phyloP scores from a whole-genome alignment of 2,329 filamentous ascomycete species.

The Pseudogymnoascus sp. region DNA sequence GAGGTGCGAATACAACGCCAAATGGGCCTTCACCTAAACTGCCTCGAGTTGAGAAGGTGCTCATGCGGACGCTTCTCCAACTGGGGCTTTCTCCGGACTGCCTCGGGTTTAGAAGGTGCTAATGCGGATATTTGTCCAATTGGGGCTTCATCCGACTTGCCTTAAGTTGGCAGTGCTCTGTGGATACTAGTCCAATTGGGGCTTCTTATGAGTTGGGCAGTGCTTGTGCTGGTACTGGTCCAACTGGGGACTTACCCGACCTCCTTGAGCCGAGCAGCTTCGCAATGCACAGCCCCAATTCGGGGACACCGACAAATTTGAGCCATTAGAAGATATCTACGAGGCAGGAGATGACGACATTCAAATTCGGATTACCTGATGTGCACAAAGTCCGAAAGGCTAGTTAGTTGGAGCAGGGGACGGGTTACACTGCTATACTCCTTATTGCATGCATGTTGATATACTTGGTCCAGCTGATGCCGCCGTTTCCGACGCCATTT shows the following conservation, averaged over 20 bases:
- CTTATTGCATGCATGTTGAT: neutral
- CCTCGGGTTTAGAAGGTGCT: neutral
- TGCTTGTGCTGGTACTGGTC: neutral
- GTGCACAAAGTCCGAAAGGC: neutral
- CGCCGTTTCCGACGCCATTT: neutral
- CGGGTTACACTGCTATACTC: neutral
- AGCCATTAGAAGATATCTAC: neutral
- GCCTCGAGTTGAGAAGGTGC: neutral
- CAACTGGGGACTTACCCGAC: neutral
- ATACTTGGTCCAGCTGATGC: neutral
- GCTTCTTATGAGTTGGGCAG: neutral
- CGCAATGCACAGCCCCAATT: neutral
- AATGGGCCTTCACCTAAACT: neutral
- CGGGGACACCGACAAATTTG: neutral
- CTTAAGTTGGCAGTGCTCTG: neutral
- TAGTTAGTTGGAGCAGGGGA: neutral
- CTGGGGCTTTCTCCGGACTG: neutral
- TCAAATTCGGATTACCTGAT: neutral
- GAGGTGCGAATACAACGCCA: neutral
- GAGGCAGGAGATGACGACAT: neutral
- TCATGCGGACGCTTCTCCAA: neutral
- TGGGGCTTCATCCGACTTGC: neutral
- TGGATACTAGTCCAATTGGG: neutral
- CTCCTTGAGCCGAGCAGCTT: neutral
- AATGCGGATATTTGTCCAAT: neutral